Evolutionary conservation across 768 basidiomycete species (phyloP).

Genomic region (Russula sp.): DNA sequence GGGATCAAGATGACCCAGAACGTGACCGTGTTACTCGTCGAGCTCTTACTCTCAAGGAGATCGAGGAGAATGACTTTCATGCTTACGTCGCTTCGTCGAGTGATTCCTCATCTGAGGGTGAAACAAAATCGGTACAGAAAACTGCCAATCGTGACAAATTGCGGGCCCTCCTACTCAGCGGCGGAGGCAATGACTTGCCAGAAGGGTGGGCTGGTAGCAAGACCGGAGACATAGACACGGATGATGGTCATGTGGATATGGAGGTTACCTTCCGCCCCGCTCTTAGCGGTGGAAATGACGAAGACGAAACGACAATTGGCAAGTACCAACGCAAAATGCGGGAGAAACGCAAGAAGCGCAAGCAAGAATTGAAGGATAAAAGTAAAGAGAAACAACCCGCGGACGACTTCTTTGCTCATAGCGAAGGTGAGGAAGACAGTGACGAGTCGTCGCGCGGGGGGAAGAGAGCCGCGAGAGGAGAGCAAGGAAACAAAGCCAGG

Average conservation of each 20-base stretch:
- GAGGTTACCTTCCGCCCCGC: slow-evolving; percentile 94
- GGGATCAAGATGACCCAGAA: slow-evolving; percentile 97
- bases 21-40: slow-evolving; percentile 78
- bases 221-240: slow-evolving; percentile 38
- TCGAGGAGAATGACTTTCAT: slow-evolving; percentile 88
- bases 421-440: slow-evolving; percentile 39
- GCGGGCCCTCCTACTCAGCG: slow-evolving; percentile 70
- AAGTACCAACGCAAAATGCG: slow-evolving; percentile 85
- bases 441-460: slow-evolving; percentile 29
- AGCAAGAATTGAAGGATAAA: slow-evolving; percentile 57
- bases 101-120: slow-evolving; percentile 52
- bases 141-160: slow-evolving; percentile 56
- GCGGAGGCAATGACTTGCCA: slow-evolving; percentile 63
- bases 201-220: slow-evolving; percentile 75
- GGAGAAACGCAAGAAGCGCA: slow-evolving; percentile 82
- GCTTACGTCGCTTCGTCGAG: slow-evolving; percentile 47
- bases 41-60: slow-evolving; percentile 72
- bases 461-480: slow-evolving; percentile 4
- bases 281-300: slow-evolving; percentile 52
- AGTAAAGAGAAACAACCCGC: slow-evolving; percentile 32
- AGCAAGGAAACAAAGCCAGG: slow-evolving; percentile 14
- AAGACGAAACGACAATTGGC: slow-evolving; percentile 85
- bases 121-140: slow-evolving; percentile 47
- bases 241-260: slow-evolving; percentile 69
- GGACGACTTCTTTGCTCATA: slow-evolving; percentile 80